phyloP scores from a whole-genome alignment of 2,329 filamentous ascomycete genomes.

The Sclerotinia sclerotiorum region DNA sequence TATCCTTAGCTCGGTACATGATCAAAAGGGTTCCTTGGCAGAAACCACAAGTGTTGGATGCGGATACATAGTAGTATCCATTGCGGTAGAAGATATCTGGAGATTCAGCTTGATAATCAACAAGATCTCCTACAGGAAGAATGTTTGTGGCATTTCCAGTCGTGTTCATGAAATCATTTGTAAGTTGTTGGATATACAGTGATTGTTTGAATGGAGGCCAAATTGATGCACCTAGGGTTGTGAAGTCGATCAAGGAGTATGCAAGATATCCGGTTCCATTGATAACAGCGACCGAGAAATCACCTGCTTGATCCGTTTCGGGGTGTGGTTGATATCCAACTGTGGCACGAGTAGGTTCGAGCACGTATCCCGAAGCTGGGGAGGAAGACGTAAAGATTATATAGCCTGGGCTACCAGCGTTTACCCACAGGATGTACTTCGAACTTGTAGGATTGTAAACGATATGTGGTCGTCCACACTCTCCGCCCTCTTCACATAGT shows the following conservation, averaged over 20 bases:
- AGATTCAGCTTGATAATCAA: slow-evolving; percentile 32
- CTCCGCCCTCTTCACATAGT: background rate
- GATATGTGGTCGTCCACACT: slow-evolving; percentile 17
- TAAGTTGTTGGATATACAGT: slow-evolving; percentile 32
- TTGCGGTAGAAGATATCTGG: slow-evolving; percentile 34
- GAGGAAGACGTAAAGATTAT: slow-evolving; percentile 1
- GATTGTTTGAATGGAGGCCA: slow-evolving; percentile 34
- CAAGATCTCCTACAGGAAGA: slow-evolving; percentile 26
- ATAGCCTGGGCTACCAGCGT: slow-evolving; percentile 11
- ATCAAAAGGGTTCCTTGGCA: slow-evolving; percentile 33
- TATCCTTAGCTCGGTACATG: slow-evolving; percentile 29
- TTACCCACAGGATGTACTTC: slow-evolving; percentile 12
- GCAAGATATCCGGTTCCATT: slow-evolving; percentile 32
- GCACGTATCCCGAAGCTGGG: background rate
- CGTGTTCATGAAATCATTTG: slow-evolving; percentile 30
- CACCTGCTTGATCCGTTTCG: background rate
- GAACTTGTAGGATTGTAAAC: background rate
- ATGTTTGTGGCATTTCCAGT: slow-evolving; percentile 26
- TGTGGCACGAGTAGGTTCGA: background rate
- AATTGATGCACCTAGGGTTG: slow-evolving; percentile 31
- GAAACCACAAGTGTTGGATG: slow-evolving; percentile 36
- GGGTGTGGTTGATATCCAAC: slow-evolving; percentile 7
- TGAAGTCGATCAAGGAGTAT: slow-evolving; percentile 34
- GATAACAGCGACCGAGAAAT: slow-evolving; percentile 17
- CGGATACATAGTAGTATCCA: slow-evolving; percentile 34